Evolutionary conservation across 805 yeast species (phyloP), one percentile per base, ranked within the genome.

Genomic region (Cyberlindnera amylophila): DNA sequence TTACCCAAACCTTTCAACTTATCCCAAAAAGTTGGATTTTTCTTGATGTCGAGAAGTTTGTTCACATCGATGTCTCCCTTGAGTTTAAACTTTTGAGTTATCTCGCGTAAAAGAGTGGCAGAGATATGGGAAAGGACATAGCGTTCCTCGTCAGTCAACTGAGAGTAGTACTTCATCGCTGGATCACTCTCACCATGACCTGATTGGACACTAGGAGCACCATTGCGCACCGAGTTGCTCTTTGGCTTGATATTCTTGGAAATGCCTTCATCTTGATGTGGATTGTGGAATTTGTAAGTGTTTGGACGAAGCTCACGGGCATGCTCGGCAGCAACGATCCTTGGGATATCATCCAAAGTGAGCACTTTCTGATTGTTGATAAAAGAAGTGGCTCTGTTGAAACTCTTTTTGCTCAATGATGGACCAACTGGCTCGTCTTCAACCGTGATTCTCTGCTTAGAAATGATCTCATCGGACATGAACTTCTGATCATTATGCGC

Each of bases 291-390:
- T 45, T 84, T 81, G 65, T 84, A 90, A 0, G 96, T 96, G 62
- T 89, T 89, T 2, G 97, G 96, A 44, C 96, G 74, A 57, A 86
- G 83, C 47, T 87, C 96, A 49, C 96, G 72, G 0, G 98, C 96
- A 62, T 91, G 96, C 55, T 93, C 97, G 9, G 96, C 91, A 2
- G 97, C 96, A 7, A 93, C 97, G 58, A 93, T 91, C 51, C 98
- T 74, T 7, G 98, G 96, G 54, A 93, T 93, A 63, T 93, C 99
- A 63, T 93, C 98, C 53, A 93, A 73, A 0, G 97, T 91, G 40
- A 93, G 74, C 0, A 91, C 82, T 52, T 85, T 86, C 52, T 91
- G 95, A 55, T 80, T 85, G 54, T 82, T 79, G 41, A 89, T 73
- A 37, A 86, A 70, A 51, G 78, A 82, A 1, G 89, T 77, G 0